Percentiles rank a stretch among this genome's conserved stretches.
These are phyloP conservation scores for Malus hybrid DNA, from an alignment of 331 rosid species.

Conservation along the genomic window DNA sequence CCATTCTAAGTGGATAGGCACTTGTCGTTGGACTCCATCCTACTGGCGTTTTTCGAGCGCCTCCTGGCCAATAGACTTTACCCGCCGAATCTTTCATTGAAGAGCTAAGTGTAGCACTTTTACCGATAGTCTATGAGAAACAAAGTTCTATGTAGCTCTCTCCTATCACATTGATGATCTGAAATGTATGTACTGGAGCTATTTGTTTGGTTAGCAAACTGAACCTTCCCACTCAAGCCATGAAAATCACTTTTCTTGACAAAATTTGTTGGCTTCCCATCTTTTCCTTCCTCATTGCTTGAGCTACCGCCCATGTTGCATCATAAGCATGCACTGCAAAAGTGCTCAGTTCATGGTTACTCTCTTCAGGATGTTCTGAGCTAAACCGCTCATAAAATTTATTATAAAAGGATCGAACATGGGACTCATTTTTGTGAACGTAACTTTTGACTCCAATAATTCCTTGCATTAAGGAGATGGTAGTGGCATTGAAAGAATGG, in stretches of 20 bases:
- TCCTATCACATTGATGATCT: conserved; percentile 8
- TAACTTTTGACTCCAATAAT: conserved; percentile 12
- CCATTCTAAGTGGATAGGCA: background rate
- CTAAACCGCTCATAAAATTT: background rate
- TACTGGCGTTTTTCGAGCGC: background rate
- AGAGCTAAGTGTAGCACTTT: background rate
- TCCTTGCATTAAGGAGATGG: conserved; percentile 17
- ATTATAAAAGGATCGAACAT: background rate
- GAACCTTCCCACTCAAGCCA: conserved; percentile 1
- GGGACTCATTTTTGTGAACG: background rate
- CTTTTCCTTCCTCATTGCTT: background rate
- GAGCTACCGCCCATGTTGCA: background rate
- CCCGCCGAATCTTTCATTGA: conserved; percentile 5
- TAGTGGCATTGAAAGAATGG: conserved; percentile 2
- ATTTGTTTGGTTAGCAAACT: background rate
- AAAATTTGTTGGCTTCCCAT: background rate
- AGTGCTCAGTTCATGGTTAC: background rate
- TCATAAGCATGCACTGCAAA: conserved; percentile 15
- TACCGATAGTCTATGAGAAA: background rate
- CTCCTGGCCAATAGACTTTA: conserved; percentile 16
- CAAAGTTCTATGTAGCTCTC: conserved; percentile 12
- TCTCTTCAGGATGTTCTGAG: background rate
- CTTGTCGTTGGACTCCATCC: conserved; percentile 3
- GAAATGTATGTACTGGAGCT: background rate
- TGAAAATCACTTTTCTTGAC: background rate